Conservation (phyloP, 768 basidiomycete species). For the Candolleomyces eurysporus region DNA sequence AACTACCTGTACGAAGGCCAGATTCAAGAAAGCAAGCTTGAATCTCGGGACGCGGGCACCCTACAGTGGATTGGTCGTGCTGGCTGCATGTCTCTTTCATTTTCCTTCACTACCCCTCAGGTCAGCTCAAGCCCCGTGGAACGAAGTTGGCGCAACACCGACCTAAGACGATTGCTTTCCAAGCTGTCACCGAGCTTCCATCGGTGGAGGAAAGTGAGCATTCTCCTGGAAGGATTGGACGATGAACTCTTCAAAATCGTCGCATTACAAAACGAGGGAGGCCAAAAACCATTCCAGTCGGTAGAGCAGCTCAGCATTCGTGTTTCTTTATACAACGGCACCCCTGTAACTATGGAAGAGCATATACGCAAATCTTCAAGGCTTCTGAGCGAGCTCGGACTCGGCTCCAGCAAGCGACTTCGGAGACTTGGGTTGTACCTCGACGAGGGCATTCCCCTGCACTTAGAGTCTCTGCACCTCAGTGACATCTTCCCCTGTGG, state of each 20-base stretch:
- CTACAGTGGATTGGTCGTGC: background rate
- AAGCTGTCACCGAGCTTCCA: background rate
- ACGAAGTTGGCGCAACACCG: background rate
- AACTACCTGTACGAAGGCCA: background rate
- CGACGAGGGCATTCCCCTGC: background rate
- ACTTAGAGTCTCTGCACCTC: background rate
- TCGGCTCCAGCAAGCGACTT: background rate
- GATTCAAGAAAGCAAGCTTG: background rate
- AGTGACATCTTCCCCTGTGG: background rate
- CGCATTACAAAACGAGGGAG: background rate
- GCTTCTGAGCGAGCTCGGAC: too few species aligned
- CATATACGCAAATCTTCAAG: too few species aligned
- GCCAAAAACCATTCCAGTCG: background rate
- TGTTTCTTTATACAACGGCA: too few species aligned
- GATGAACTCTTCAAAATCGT: background rate
- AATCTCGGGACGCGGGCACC: background rate
- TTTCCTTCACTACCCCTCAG: background rate
- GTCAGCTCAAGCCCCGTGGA: too few species aligned
- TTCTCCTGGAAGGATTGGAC: background rate
- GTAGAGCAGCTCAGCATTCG: too few species aligned
- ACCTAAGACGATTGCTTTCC: background rate
- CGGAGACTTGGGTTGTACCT: background rate
- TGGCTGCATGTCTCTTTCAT: background rate
- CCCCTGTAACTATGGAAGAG: too few species aligned
- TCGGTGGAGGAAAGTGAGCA: background rate